A percentile compares a stretch with the other conserved stretches of the same genome.
These are phyloP conservation scores for Aspergillus ibericus DNA, from an alignment of 2,329 filamentous ascomycete genomes.

Conservation along the genomic window DNA sequence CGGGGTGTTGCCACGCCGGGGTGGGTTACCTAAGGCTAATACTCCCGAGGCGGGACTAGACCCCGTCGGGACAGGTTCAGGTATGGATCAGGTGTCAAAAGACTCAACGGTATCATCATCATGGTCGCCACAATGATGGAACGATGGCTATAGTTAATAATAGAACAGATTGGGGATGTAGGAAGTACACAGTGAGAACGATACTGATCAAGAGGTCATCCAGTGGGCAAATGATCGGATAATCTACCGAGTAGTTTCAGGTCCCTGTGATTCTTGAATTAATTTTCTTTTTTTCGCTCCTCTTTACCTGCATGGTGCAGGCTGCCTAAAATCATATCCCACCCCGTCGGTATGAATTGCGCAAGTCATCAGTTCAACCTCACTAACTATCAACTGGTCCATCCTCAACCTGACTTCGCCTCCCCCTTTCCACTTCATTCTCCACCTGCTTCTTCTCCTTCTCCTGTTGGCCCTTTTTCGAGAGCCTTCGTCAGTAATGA, in stretches of 20 bases:
- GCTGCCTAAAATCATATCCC: neutral
- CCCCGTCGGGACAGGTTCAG: neutral
- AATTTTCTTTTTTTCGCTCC: neutral
- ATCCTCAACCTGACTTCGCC: constrained; percentile 9
- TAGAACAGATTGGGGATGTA: no score
- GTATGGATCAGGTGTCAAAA: neutral
- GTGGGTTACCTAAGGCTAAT: constrained; percentile 2
- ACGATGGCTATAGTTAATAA: no score
- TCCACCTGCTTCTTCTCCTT: constrained; percentile 1
- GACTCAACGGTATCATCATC: neutral
- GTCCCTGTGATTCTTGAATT: no score
- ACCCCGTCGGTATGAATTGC: neutral
- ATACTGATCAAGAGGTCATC: no score
- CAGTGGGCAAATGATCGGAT: no score
- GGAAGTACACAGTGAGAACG: no score
- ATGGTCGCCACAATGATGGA: no score
- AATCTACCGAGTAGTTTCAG: no score
- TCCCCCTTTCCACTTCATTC: constrained; percentile 11
- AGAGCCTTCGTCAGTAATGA: constrained; percentile 6
- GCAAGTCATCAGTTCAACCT: neutral
- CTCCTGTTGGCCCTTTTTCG: constrained; percentile 1
- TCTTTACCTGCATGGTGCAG: neutral
- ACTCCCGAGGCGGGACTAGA: neutral
- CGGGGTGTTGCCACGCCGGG: neutral
- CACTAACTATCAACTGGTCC: neutral